phyloP scores from a whole-genome alignment of 78 protist species.

The Dictyostelium capitatum region DNA sequence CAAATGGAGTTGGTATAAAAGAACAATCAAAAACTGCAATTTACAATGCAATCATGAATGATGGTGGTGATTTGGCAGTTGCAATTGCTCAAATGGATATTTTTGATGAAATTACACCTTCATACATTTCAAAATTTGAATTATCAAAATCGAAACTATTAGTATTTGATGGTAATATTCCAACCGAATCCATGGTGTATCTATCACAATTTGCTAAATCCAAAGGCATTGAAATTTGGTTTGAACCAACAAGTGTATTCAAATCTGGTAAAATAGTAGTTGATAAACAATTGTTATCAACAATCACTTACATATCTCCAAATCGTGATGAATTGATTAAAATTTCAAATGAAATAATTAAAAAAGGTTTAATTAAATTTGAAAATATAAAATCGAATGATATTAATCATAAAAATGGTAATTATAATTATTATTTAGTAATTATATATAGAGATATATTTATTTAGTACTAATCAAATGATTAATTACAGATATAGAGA shows the following conservation, averaged over 20 bases:
- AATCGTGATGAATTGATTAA: slow-evolving; percentile 47
- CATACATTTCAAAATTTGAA: not conserved
- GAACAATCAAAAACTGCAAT: slow-evolving; percentile 50
- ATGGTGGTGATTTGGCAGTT: slow-evolving; percentile 56
- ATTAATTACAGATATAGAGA: not conserved
- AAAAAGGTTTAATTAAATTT: not conserved
- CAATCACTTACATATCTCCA: slow-evolving; percentile 49
- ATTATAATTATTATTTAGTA: not conserved
- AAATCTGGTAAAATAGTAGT: slow-evolving; percentile 34
- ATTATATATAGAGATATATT: no score
- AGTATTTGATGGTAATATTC: slow-evolving; percentile 73
- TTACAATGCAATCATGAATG: slow-evolving; percentile 80
- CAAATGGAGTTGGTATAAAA: not conserved
- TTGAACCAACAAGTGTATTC: slow-evolving; percentile 67
- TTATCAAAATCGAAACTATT: slow-evolving; percentile 11
- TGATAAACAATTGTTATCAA: not conserved
- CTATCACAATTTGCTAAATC: not conserved
- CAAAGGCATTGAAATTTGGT: slow-evolving; percentile 20
- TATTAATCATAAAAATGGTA: not conserved
- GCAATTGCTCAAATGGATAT: slow-evolving; percentile 83
- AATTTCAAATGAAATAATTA: slow-evolving; percentile 12
- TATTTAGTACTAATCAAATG: no score
- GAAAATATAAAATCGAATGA: not conserved
- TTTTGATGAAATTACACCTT: slow-evolving; percentile 60
- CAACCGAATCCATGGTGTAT: slow-evolving; percentile 58